Conservation (phyloP, 768 basidiomycete species). For the Serendipita sp. region DNA sequence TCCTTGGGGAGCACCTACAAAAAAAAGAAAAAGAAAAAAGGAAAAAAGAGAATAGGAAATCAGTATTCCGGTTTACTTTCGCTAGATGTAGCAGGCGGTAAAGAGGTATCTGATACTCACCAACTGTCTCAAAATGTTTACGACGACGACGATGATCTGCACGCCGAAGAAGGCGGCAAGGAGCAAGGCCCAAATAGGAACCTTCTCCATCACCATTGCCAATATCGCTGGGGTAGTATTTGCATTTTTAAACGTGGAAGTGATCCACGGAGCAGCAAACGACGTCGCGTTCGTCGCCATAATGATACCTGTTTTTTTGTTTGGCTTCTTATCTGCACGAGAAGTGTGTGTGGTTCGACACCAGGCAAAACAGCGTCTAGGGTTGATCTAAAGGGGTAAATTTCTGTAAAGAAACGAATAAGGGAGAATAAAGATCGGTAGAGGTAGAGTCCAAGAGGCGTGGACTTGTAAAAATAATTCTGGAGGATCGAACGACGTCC, state of each 20-base stretch:
- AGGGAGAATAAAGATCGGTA: too few relatives aligned
- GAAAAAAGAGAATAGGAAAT: background rate
- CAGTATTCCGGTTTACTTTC: background rate
- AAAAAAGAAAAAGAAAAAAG: background rate
- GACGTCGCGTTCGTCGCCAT: slow-evolving; percentile 9
- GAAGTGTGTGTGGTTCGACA: too few relatives aligned
- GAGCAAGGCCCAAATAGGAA: slow-evolving; percentile 19
- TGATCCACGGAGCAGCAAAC: background rate
- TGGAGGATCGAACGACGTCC: too few relatives aligned
- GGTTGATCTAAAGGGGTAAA: too few relatives aligned
- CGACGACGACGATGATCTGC: slow-evolving; percentile 46
- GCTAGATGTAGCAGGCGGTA: background rate
- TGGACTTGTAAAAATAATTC: too few relatives aligned
- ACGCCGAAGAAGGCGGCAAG: slow-evolving; percentile 34
- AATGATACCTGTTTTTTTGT: background rate
- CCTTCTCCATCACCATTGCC: slow-evolving; percentile 3
- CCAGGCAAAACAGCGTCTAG: too few relatives aligned
- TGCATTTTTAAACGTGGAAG: slow-evolving; percentile 6
- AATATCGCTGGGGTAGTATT: slow-evolving; percentile 7
- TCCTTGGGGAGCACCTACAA: slow-evolving; percentile 49
- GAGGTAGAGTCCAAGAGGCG: too few relatives aligned
- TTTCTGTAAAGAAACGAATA: too few relatives aligned
- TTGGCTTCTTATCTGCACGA: background rate
- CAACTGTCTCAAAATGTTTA: slow-evolving; percentile 68
- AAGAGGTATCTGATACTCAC: slow-evolving; percentile 23